Evolutionary conservation across 1,284 basidiomycete genomes (phyloP), one percentile per base, ranked within the genome.

Genomic region (Apiotrichum mycotoxinovorans): DNA sequence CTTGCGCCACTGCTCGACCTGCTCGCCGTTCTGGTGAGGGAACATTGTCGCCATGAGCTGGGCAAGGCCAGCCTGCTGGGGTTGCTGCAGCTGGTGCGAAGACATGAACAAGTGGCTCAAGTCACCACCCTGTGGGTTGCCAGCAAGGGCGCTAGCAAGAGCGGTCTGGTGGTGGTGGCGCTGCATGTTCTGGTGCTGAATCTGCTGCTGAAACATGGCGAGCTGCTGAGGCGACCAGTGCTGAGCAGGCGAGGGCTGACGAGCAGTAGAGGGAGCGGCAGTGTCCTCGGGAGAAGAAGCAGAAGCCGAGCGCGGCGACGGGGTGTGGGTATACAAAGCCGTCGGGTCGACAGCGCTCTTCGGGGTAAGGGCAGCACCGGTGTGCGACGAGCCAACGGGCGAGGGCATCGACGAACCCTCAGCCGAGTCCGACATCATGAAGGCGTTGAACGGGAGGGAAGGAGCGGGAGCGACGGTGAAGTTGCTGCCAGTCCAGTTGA

Each of bases 1-100:
- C 46, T 62, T 63, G 51, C 65, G 57, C 69, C 66, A 69, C 25
- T 61, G 52, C 10, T 65, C 58, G 15, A 57, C 35, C 40, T 56
- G 59, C 23, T 54, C 55, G 45, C 60, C 54, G 20, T 49, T 54
- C 35, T 66, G 63, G 55, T 60, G 62, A n/a, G 68, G 66, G 59
- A 68, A 69, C 61, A 71, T 67, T 45, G 53, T 61, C 11, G 62
- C 63, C 50, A 69, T 54, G 46, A 68, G 56, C 38, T 66, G 66
- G 15, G 67, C 65, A 42, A 70, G 57, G 27, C 56, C 58, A 34
- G 65, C 60, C 23, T 50, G 50, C 54, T 61, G 64, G 23, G 52
- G 40, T 46, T 41, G 56, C 18, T 45, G 42, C 27, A 22, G 33
- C 44, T 54, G 54, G 23, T 30, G 48, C 38, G 20, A 55, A 40